These are phyloP conservation scores for Arthroderma sp. DNA, from an alignment of 2,329 filamentous ascomycete genomes.

Conservation along the genomic window DNA sequence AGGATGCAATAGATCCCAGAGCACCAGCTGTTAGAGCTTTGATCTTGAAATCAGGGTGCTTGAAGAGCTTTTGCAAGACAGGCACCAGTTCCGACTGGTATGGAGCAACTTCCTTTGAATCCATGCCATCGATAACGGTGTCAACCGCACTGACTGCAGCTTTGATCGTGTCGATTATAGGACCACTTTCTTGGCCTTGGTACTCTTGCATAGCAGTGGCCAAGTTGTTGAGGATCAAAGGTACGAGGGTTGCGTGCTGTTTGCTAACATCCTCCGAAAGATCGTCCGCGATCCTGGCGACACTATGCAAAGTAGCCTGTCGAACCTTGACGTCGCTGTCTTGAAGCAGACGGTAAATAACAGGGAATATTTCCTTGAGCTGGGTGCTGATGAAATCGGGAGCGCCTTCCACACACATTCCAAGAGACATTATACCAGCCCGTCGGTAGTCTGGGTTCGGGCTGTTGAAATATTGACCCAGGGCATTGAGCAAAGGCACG, in stretches of 20 bases:
- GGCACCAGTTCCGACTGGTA: conserved; percentile 76
- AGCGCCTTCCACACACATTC: conserved; percentile 89
- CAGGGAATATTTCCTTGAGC: conserved; percentile 70
- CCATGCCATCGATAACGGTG: conserved; percentile 73
- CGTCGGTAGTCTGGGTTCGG: conserved; percentile 66
- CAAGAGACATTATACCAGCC: conserved; percentile 80
- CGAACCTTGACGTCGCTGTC: conserved; percentile 76
- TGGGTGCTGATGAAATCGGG: conserved; percentile 96
- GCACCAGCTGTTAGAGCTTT: conserved; percentile 83
- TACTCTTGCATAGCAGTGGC: conserved; percentile 62
- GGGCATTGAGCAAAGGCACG: conserved; percentile 75
- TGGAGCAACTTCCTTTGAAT: conserved; percentile 63
- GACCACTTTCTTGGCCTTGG: conserved; percentile 52
- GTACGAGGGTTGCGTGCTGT: conserved; percentile 73
- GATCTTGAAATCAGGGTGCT: conserved; percentile 74
- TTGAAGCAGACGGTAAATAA: conserved; percentile 67
- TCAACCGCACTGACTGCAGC: conserved; percentile 84
- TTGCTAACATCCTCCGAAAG: conserved; percentile 78
- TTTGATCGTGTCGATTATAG: conserved; percentile 74
- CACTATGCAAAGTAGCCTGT: conserved; percentile 71
- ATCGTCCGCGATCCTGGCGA: conserved; percentile 85
- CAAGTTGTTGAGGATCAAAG: conserved; percentile 74
- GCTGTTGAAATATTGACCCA: conserved; percentile 67
- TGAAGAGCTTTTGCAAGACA: conserved; percentile 70
- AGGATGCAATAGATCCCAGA: conserved; percentile 77